A percentile compares a stretch with the other conserved stretches of the same genome.
Evolutionary conservation across 2,329 filamentous ascomycete genomes (phyloP).

Genomic region (Penicillium sp.): DNA sequence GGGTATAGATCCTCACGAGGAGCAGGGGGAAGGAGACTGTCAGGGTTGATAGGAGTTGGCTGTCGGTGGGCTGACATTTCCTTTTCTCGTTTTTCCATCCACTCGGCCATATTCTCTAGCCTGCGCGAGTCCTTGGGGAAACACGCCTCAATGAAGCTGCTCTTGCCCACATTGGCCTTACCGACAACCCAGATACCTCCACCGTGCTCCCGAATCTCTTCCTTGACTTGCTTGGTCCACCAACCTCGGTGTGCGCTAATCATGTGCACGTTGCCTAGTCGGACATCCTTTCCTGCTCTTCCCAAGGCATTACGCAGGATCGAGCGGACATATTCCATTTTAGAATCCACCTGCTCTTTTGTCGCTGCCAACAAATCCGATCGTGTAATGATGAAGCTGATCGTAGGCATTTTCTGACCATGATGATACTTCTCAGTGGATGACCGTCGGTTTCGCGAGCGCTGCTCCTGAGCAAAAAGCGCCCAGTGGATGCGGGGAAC

Average conservation of each 20-base stretch:
- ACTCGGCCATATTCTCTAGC: constrained; percentile 36
- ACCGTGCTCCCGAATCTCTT: constrained; percentile 79
- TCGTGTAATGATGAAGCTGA: constrained; percentile 89
- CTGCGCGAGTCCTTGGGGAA: constrained; percentile 72
- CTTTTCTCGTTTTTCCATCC: constrained; percentile 30
- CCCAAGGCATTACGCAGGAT: constrained; percentile 77
- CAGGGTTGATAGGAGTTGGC: constrained; percentile 24
- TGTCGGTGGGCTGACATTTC: constrained; percentile 14
- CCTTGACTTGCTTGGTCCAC: constrained; percentile 87
- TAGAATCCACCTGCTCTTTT: constrained; percentile 76
- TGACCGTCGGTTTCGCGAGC: constrained; percentile 78
- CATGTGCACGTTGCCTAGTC: constrained; percentile 83
- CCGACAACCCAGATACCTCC: constrained; percentile 94
- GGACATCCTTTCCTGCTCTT: constrained; percentile 63
- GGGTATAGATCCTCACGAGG: constrained; percentile 75
- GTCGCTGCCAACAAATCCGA: constrained; percentile 81
- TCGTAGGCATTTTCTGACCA: constrained; percentile 71
- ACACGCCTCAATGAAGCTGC: constrained; percentile 80
- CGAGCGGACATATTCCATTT: constrained; percentile 82
- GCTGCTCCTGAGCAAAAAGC: constrained; percentile 69
- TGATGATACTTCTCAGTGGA: constrained; percentile 64
- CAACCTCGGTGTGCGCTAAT: constrained; percentile 84
- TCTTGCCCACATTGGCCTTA: constrained; percentile 98
- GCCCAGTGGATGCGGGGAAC: constrained; percentile 72
- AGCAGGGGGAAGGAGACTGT: constrained; percentile 71